phyloP scores from a whole-genome alignment of 768 basidiomycete species.

The Hygrophoropsis aurantiaca region DNA sequence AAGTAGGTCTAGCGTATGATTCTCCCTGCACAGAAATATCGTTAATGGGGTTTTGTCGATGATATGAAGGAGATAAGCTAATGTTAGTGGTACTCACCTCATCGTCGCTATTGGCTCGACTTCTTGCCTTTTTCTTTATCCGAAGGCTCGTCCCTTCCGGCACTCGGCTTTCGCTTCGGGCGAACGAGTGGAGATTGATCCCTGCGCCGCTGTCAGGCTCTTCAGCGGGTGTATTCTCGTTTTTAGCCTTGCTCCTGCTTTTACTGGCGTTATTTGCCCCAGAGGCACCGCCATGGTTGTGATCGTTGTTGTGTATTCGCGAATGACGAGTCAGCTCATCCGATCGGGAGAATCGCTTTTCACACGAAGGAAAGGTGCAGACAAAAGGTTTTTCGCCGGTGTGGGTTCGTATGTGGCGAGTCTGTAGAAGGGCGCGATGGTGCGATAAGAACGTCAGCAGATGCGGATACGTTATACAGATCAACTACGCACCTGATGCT shows the following conservation, averaged over 20 bases:
- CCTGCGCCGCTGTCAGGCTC: conserved; percentile 17
- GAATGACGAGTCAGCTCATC: conserved; percentile 97
- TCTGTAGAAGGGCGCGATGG: conserved; percentile 47
- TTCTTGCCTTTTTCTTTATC: conserved; percentile 76
- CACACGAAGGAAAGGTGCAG: conserved; percentile 91
- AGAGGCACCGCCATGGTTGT: conserved; percentile 17
- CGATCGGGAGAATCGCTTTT: conserved; percentile 97
- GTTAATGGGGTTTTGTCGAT: conserved; percentile 25
- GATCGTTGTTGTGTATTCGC: conserved; percentile 82
- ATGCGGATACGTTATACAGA: conserved; percentile 6
- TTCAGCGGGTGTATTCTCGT: conserved; percentile 22
- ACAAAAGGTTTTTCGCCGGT: conserved; percentile 97
- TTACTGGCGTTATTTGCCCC: conserved; percentile 22
- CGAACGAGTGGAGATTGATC: conserved; percentile 26
- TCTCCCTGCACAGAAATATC: conserved; percentile 39
- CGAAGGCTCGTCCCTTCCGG: conserved; percentile 32
- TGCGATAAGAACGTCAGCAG: conserved; percentile 14
- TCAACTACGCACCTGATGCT: conserved; percentile 76
- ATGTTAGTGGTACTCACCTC: conserved; percentile 55
- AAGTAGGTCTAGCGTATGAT: conserved; percentile 59
- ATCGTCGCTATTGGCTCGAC: conserved; percentile 77
- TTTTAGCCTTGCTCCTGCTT: conserved; percentile 28
- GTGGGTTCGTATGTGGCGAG: conserved; percentile 96
- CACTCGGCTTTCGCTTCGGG: conserved; percentile 15
- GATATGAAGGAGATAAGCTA: conserved; percentile 9